Percentiles rank a stretch among this genome's conserved stretches.
Evolutionary conservation across 345 rosid species (phyloP).

Genomic region (Linum usitatissimum): DNA sequence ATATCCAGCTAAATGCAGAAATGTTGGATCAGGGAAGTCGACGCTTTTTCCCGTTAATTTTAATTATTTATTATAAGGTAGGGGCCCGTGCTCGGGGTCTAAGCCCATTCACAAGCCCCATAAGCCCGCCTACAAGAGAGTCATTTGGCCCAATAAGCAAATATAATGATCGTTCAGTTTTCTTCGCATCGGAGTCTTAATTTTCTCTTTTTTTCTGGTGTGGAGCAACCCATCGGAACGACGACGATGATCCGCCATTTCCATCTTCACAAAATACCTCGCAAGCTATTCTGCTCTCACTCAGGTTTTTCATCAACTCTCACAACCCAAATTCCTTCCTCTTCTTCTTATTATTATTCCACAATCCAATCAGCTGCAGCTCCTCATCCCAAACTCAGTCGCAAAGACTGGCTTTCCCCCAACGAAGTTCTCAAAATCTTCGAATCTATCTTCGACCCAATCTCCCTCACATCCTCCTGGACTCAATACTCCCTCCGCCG

Average conservation of each 20-base stretch:
- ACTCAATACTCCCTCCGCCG: conserved; percentile 50
- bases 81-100: too few relatives aligned
- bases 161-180: too few relatives aligned
- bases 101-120: too few relatives aligned
- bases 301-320: background rate
- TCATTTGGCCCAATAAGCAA: too few relatives aligned
- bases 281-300: background rate
- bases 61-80: too few relatives aligned
- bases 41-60: too few relatives aligned
- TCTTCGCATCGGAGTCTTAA: too few relatives aligned
- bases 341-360: background rate
- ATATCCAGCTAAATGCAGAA: too few relatives aligned
- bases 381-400: conserved; percentile 32
- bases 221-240: too few relatives aligned
- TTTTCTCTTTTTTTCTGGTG: too few relatives aligned
- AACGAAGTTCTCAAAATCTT: conserved; percentile 53
- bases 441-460: conserved; percentile 39
- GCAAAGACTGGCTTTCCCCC: conserved; percentile 81
- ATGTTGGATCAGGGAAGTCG: too few relatives aligned
- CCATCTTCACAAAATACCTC: background rate
- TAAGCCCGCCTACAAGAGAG: too few relatives aligned
- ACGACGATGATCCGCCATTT: background rate
- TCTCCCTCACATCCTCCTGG: conserved; percentile 35
- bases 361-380: background rate
- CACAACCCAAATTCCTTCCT: background rate